Evolutionary conservation across 306 rosid genomes (phyloP), one percentile per base, ranked within the genome.

Genomic region (Quercus robur): DNA sequence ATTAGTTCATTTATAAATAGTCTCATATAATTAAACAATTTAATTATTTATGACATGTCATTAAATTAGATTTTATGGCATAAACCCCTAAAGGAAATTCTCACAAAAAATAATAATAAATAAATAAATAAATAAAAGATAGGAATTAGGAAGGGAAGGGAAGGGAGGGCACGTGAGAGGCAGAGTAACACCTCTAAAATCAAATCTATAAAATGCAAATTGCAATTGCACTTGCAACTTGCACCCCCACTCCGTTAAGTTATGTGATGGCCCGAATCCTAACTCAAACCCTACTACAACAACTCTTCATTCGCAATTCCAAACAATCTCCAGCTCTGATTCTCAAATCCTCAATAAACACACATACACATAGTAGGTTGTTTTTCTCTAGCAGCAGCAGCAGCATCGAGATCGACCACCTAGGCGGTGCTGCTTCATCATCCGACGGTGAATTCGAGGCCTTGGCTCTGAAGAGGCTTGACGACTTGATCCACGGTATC

Each of bases 401-500:
- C 71, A 78, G n/a, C 57, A 55, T 84, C 46, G 90, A 88, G 86
- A 64, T 93, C 15, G 97, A 93, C 19, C 80, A 93, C 19, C 80
- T 78, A 20, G 83, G 69, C 56, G 54, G 88, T 1, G 62, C 90
- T 23, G 38, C 89, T 1, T 63, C 66, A 59, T 25, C 80, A 10
- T 30, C 70, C 25, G 82, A 28, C 56, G 59, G 75, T 3, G 92
- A 89, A 15, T 69, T 83, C 23, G 98, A 89, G 77, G 68, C 75
- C 19, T 71, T 84, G 28, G 81, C 91, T 56, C 56, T 90, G 15
- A 89, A 83, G 88, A 81, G 77, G 81, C 84, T 94, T n/a, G 96
- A 89, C 17, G 93, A 94, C 73, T 25, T 92, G n/a, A 87, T 91
- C 3, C 89, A 92, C 18, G 74, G 84, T 20, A 74, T 92, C 74